Conservation (phyloP, 169 alveolate genomes). For the Cryptosporidium felis region DNA sequence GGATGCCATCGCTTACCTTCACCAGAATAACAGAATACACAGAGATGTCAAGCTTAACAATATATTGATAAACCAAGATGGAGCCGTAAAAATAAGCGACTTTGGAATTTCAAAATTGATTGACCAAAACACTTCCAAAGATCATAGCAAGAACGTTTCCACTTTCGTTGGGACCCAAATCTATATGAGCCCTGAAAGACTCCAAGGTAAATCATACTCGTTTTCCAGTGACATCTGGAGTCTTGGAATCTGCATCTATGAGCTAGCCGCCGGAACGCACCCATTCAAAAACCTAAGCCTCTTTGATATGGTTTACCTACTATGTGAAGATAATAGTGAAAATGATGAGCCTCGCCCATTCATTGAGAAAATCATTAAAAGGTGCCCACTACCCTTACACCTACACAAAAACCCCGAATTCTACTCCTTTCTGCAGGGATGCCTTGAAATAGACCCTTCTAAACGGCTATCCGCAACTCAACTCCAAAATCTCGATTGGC, state of each 20-base stretch:
- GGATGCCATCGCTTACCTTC: constrained; percentile 71
- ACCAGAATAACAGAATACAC: constrained; percentile 69
- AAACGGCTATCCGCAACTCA: constrained; percentile 41
- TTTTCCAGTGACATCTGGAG: constrained; percentile 86
- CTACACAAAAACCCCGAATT: constrained; percentile 19
- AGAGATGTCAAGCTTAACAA: constrained; percentile 71
- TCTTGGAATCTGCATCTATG: constrained; percentile 83
- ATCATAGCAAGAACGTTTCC: constrained; percentile 35
- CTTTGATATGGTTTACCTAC: constrained; percentile 58
- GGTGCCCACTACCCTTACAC: constrained; percentile 15
- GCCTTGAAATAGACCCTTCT: constrained; percentile 54
- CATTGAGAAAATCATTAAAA: constrained; percentile 29
- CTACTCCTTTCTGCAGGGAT: constrained; percentile 24
- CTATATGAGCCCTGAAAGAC: constrained; percentile 89
- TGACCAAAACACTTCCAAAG: constrained; percentile 40
- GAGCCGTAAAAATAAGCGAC: constrained; percentile 73
- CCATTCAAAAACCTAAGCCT: constrained; percentile 76
- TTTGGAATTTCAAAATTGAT: constrained; percentile 71
- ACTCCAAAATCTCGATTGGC: constrained; percentile 48
- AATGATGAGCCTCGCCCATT: neutral
- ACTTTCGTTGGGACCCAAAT: constrained; percentile 84
- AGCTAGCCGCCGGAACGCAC: constrained; percentile 83
- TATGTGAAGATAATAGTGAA: constrained; percentile 30
- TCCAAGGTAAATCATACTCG: constrained; percentile 81
- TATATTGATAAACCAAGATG: constrained; percentile 68